Evolutionary conservation across 2,329 filamentous ascomycete genomes (phyloP), one percentile per base, ranked within the genome.

Genomic region (Botrytis elliptica): DNA sequence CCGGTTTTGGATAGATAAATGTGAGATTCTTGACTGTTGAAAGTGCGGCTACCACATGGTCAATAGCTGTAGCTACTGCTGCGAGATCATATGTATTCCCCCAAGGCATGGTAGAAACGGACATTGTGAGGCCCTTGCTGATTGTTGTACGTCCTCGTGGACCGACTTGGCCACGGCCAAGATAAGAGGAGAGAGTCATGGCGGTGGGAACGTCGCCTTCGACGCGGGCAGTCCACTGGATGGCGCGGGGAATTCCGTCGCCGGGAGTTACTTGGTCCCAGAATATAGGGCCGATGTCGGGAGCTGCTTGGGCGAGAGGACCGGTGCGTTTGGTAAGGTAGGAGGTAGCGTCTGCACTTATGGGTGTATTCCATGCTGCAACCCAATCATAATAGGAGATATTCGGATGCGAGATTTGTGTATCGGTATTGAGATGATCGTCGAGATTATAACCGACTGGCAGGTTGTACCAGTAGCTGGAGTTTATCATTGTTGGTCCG

Each of bases 201-300:
- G 77, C 75, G n/a, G 79, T 75, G 8, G 76, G 75, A 22, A 74
- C 69, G 1, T 78, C 78, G 3, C 79, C 87, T 76, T 91, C 89
- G 40, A 91, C 89, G 76, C 90, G 86, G 62, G 89, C 86, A 16
- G 90, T 92, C 85, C 88, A 92, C 79, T 92, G 90, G 29, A 92
- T 83, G 77, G 91, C 88, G 65, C 90, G 86, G 14, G 87, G 85
- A 72, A 90, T 86, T 40, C 89, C 89, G 77, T 93, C 90, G 3
- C 82, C 81, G 40, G 86, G 86, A 46, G 80, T 83, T 78, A 91
- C 86, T 75, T 89, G 86, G 75, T 91, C 88, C 85, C 86, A 90
- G 80, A 86, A 88, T 81, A 90, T 84, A 38, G 89, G 86, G 0
- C 89, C 88, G 72, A 92, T 90, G 81, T 91, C 90, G 38, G 90